A percentile compares a stretch with the other conserved stretches of the same genome.
phyloP scores from a whole-genome alignment of 1,139 yeast species.

The Schwanniomyces etchellsii region DNA sequence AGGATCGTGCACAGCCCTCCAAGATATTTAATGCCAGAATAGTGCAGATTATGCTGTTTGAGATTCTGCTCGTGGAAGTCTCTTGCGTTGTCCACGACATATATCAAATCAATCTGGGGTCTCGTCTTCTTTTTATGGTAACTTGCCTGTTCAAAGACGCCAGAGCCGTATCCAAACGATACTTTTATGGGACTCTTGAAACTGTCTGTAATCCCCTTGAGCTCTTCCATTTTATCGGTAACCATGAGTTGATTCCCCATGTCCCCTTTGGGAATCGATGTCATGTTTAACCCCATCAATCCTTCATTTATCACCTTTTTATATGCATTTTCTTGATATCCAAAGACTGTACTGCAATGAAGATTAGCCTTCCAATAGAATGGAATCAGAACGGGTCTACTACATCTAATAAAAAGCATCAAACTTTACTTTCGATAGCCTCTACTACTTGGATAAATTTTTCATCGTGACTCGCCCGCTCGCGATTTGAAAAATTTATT shows the following conservation, averaged over 20 bases:
- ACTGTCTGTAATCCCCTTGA: conserved; percentile 46
- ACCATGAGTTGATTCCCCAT: conserved; percentile 48
- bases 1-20: conserved; percentile 55
- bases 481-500: neutral
- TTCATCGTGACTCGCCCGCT: too few species aligned
- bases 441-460: too few species aligned
- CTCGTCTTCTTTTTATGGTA: conserved; percentile 23
- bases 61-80: conserved; percentile 76
- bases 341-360: conserved; percentile 4
- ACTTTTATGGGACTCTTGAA: conserved; percentile 67
- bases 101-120: conserved; percentile 84
- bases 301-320: conserved; percentile 26
- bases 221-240: conserved; percentile 39
- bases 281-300: conserved; percentile 19
- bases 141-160: conserved; percentile 78
- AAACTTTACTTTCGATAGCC: too few species aligned
- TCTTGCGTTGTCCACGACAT: conserved; percentile 68
- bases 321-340: conserved; percentile 19
- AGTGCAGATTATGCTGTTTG: conserved; percentile 63
- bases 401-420: too few species aligned
- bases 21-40: conserved; percentile 57
- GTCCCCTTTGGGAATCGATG: conserved; percentile 20
- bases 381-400: too few species aligned
- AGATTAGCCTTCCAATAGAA: too few species aligned
- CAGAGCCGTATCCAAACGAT: conserved; percentile 94